Conservation (phyloP, 306 rosid genomes). For the Ziziphus jujuba region DNA sequence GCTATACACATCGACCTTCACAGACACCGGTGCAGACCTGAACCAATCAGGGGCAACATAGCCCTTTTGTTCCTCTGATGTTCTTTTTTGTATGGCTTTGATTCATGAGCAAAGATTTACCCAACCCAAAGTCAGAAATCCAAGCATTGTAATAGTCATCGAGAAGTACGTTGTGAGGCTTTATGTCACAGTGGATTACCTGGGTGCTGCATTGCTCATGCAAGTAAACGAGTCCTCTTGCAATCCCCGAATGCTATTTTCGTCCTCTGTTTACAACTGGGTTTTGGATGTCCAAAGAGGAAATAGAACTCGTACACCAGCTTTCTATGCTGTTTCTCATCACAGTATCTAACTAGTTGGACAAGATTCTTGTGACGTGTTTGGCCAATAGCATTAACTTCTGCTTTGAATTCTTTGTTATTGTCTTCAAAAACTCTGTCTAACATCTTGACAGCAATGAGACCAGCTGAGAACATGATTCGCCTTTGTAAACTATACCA, state of each 20-base stretch:
- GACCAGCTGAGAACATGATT: not conserved
- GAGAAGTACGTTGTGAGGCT: conserved; percentile 36
- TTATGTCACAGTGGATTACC: conserved; percentile 41
- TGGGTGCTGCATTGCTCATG: conserved; percentile 35
- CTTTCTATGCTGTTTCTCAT: conserved; percentile 5
- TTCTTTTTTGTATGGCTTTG: conserved; percentile 23
- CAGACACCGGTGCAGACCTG: conserved; percentile 2
- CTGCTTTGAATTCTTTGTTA: conserved; percentile 22
- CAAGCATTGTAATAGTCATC: conserved; percentile 18
- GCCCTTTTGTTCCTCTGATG: conserved; percentile 43
- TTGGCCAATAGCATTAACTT: conserved; percentile 21
- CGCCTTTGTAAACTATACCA: conserved; percentile 21
- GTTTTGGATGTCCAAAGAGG: conserved; percentile 18
- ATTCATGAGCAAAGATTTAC: conserved; percentile 22
- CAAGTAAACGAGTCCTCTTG: conserved; percentile 29
- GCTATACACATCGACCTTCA: conserved; percentile 28
- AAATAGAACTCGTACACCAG: conserved; percentile 29
- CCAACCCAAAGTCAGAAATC: conserved; percentile 39
- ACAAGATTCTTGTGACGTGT: conserved; percentile 33
- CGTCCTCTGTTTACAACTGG: conserved; percentile 19
- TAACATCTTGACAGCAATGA: conserved; percentile 19
- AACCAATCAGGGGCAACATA: conserved; percentile 47
- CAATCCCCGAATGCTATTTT: conserved; percentile 18
- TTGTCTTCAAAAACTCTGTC: not conserved
- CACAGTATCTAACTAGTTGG: conserved; percentile 21